A percentile compares a stretch with the other conserved stretches of the same genome.
phyloP scores from a whole-genome alignment of 2,329 filamentous ascomycete genomes.

The Penicillium sp. region DNA sequence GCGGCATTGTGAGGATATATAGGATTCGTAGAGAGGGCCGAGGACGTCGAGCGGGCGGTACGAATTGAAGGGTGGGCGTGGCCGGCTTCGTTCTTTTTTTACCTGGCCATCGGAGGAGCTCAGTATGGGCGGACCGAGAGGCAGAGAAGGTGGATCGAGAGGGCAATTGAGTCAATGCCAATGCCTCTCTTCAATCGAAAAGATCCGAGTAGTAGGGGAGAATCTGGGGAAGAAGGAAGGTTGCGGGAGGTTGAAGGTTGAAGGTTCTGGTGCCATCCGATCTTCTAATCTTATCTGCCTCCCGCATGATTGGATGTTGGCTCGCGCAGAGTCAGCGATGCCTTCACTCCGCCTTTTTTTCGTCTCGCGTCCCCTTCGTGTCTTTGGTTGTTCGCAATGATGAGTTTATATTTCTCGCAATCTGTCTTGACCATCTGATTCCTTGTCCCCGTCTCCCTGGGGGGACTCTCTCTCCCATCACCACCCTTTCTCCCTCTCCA shows the following conservation, averaged over 20 bases:
- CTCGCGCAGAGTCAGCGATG: slow-evolving; percentile 11
- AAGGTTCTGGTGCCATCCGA: slow-evolving; percentile 38
- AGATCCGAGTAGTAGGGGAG: not conserved
- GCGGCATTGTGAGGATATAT: slow-evolving; percentile 61
- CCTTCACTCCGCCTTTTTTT: not conserved
- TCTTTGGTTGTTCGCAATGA: slow-evolving; percentile 16
- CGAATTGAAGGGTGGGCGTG: slow-evolving; percentile 16
- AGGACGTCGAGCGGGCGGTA: slow-evolving; percentile 1
- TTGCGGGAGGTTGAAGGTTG: slow-evolving; percentile 3
- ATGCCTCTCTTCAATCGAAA: not conserved
- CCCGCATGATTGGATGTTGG: slow-evolving; percentile 28
- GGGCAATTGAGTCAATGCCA: slow-evolving; percentile 15
- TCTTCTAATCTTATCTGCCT: slow-evolving; percentile 44
- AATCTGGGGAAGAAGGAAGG: slow-evolving; percentile 7
- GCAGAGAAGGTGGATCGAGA: not conserved
- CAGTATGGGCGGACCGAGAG: slow-evolving; percentile 2
- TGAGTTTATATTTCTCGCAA: slow-evolving; percentile 15
- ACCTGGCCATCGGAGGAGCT: slow-evolving; percentile 20
- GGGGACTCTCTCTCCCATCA: slow-evolving; percentile 8
- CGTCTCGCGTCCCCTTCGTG: slow-evolving; percentile 1
- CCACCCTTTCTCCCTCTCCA: slow-evolving; percentile 7
- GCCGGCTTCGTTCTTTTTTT: slow-evolving; percentile 15
- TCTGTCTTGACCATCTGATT: slow-evolving; percentile 14
- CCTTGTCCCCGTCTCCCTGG: slow-evolving; percentile 2
- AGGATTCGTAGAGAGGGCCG: not conserved